Base-by-base conservation (phyloP, 768 basidiomycete genomes). In the Hydnum rufescens region DNA sequence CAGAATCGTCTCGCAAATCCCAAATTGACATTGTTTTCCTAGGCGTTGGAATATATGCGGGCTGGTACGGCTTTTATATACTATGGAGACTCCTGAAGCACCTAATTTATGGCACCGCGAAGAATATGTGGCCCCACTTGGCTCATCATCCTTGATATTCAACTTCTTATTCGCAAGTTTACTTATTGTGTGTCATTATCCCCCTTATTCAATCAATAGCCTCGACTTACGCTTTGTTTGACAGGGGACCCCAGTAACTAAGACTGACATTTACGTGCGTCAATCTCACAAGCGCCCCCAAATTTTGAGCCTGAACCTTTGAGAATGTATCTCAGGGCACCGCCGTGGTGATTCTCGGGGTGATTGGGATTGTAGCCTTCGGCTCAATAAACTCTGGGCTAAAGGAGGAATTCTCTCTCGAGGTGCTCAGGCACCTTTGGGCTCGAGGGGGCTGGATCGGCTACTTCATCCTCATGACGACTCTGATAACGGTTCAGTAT, bases 121-220 rank as follows among this genome's bases (percentile, higher is more conserved):
- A 77, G 86, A 93, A 76, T 96, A 95, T 64, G 92, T 97, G 53
- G 93, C 93, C 1, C 92, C 92, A 2, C 74, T 97, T 3, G 92
- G 93, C 13, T 88, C 87, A 0, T 83, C 88, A 6, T 85, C 88
- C 8, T 76, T 97, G 56, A 78, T 97, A 53, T 96, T 97, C 70
- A 97, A 97, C 64, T 92, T 95, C 63, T 70, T 95, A 32, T 93
- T 95, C 63, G 93, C 93, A 32, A 77, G 60, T 47, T 43, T 18
- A 6, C 31, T 54, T 6, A 50, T 50, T 18, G 48, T 51, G 26
- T 43, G 56, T 48, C 26, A n/a, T 55, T 23, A 57, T 31, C 28
- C 34, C 54, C 49, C 42, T 34, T 46, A 42, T 29, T 26, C 32
- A 36, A 48, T 53, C 25, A 16, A 22, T 25, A n/a, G n/a, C 4